Percentiles rank a stretch among this genome's conserved stretches.
phyloP scores from a whole-genome alignment of 2,329 filamentous ascomycete species.

The Neurospora crassa region DNA sequence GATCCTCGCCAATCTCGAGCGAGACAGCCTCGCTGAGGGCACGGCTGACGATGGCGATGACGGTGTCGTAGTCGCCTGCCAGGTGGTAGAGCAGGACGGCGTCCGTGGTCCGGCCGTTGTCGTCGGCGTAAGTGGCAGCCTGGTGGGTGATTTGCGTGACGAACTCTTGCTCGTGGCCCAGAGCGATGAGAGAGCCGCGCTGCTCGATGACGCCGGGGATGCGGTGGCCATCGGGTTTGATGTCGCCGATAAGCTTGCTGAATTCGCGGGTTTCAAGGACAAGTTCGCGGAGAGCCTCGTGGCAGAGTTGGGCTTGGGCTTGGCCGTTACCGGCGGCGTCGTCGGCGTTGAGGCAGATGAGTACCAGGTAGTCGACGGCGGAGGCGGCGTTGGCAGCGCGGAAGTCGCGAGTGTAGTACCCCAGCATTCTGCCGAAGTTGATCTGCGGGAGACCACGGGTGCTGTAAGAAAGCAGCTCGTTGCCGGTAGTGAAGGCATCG shows the following conservation, averaged over 20 bases:
- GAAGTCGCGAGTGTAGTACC: conserved; percentile 94
- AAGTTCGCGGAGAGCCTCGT: conserved; percentile 86
- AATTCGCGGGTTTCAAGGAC: conserved; percentile 97
- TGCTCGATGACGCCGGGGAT: conserved; percentile 83
- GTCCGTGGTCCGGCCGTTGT: conserved; percentile 87
- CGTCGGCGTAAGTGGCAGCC: conserved; percentile 85
- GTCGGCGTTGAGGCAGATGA: conserved; percentile 89
- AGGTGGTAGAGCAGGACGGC: conserved; percentile 91
- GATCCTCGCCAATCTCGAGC: conserved; percentile 74
- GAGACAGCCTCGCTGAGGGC: conserved; percentile 84
- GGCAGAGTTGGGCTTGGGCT: conserved; percentile 76
- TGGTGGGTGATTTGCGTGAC: conserved; percentile 87
- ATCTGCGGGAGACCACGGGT: conserved; percentile 68
- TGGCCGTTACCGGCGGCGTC: conserved; percentile 38
- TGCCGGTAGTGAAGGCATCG: conserved; percentile 64
- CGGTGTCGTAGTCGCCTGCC: conserved; percentile 88
- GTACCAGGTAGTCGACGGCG: conserved; percentile 83
- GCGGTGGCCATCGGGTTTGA: conserved; percentile 73
- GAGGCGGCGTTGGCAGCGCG: conserved; percentile 79
- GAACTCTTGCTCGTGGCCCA: conserved; percentile 73
- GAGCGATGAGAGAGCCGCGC: conserved; percentile 69
- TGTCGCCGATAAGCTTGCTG: conserved; percentile 85
- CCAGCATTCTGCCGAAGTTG: conserved; percentile 88
- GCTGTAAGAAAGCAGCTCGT: conserved; percentile 59
- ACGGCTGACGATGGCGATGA: conserved; percentile 82